phyloP scores from a whole-genome alignment of 2,329 filamentous ascomycete species.

The Calonectria pauciramosa region DNA sequence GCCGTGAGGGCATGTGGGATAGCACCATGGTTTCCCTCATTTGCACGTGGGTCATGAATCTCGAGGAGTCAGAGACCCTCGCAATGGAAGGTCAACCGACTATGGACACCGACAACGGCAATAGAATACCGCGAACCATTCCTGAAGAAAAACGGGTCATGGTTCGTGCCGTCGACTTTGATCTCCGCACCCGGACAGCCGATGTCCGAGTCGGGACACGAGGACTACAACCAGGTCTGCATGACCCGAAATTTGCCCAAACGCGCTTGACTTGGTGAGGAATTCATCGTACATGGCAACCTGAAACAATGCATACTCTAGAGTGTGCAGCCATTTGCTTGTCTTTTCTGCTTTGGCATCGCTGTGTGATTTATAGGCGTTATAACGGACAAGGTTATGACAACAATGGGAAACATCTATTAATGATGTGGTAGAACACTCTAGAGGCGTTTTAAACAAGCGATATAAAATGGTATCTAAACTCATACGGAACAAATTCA shows the following conservation, averaged over 20 bases:
- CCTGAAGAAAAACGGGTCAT: constrained; percentile 69
- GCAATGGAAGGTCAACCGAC: constrained; percentile 37
- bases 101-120: constrained; percentile 18
- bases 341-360: background rate
- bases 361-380: background rate
- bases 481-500: background rate
- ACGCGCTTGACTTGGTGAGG: constrained; percentile 64
- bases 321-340: background rate
- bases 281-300: background rate
- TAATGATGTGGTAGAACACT: background rate
- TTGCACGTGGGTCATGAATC: constrained; percentile 66
- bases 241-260: constrained; percentile 62
- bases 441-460: background rate
- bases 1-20: constrained; percentile 80
- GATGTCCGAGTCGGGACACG: constrained; percentile 67
- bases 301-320: background rate
- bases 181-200: constrained; percentile 65
- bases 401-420: background rate
- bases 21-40: constrained; percentile 70
- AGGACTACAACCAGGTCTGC: constrained; percentile 60
- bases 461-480: background rate
- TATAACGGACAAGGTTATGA: background rate
- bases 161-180: constrained; percentile 69
- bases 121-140: constrained; percentile 48
- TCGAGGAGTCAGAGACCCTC: constrained; percentile 64